Evolutionary conservation across 169 alveolate species (phyloP), one percentile per base, ranked within the genome.

Genomic region (Perkinsus olseni): DNA sequence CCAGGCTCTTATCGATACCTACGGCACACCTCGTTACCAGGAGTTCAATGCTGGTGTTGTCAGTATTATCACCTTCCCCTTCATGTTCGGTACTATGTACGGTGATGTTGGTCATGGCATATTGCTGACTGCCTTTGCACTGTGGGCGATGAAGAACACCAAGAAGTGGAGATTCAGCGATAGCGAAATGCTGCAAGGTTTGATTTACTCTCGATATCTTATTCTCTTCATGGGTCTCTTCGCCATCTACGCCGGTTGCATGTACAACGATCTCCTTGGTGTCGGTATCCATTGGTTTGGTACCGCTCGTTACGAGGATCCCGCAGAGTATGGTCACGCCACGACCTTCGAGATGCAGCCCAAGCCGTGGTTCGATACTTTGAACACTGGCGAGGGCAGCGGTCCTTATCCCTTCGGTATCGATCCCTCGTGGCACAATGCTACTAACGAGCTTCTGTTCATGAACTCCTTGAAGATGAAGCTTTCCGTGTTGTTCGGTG

Each of bases 91-190:
- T 21, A 98, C 99, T 38, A 99, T 99, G 99, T 99, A 98, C 94
- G 99, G 99, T 0, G 99, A 99, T 95, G 97, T 99, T 31, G 99
- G 99, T 6, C 99, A 99, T 95, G 99, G 99, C 11, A 94, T 97
- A 38, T 92, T 98, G 38, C 94, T 98, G 45, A 95, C 97, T 74
- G 91, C 97, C 36, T 96, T 98, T 93, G 98, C 98, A 0, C 91
- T 97, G 36, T 62, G 82, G 82, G 82, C 82, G 4, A 24, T 62
- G 37, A 13, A 62, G 34, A 62, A 62, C 31, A 24, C 82, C 17
- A 62, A 62, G 82, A 62, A 62, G 82, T 62, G 82, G 82, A 62
- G 17, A 24, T 62, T 6, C 82, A 62, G 82, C 31, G 82, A 62
- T 28, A 24, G 17, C 31, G 82, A 28, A 3, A 13, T 62, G 28